Percentiles rank a stretch among this genome's conserved stretches.
These are phyloP conservation scores for Falciphora oryzae DNA, from an alignment of 2,329 filamentous ascomycete species.

Conservation along the genomic window DNA sequence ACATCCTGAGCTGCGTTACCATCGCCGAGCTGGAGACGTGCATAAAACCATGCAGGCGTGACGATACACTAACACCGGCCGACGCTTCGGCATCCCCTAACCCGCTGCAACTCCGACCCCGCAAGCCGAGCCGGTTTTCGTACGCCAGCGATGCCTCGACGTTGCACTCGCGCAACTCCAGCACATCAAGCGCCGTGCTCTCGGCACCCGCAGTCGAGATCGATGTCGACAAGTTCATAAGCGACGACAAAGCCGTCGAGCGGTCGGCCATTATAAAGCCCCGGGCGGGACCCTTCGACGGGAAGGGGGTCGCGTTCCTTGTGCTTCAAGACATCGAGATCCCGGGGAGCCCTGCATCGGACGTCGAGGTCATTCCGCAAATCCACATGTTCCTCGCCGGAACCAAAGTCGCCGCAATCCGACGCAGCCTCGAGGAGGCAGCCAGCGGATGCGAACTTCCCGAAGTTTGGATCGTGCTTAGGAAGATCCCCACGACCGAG, in stretches of 20 bases:
- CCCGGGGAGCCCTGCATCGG: slow-evolving; percentile 23
- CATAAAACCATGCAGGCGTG: slow-evolving; percentile 26
- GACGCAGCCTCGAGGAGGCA: slow-evolving; percentile 26
- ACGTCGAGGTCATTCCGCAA: slow-evolving; percentile 30
- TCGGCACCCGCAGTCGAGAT: slow-evolving; percentile 13
- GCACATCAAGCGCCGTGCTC: slow-evolving; percentile 11
- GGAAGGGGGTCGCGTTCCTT: slow-evolving; percentile 41
- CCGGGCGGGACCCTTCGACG: slow-evolving; percentile 44
- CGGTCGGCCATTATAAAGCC: slow-evolving; percentile 39
- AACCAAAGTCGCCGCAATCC: slow-evolving; percentile 35
- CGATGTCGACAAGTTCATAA: slow-evolving; percentile 17
- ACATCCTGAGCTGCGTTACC: slow-evolving; percentile 37
- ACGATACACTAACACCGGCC: slow-evolving; percentile 11
- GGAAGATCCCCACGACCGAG: slow-evolving; percentile 37
- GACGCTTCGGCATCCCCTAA: slow-evolving; percentile 19
- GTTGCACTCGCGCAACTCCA: slow-evolving; percentile 19
- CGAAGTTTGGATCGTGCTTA: slow-evolving; percentile 42
- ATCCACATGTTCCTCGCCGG: slow-evolving; percentile 35
- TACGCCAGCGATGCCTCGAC: slow-evolving; percentile 12
- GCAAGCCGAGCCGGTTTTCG: slow-evolving; percentile 16
- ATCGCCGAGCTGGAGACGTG: slow-evolving; percentile 39
- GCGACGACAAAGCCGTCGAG: slow-evolving; percentile 34
- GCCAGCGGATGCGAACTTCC: slow-evolving; percentile 34
- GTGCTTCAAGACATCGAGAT: slow-evolving; percentile 27
- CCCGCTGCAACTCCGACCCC: slow-evolving; percentile 20